Base-by-base conservation (phyloP, 1,139 yeast species). In the Trichomonascaceae sp. region DNA sequence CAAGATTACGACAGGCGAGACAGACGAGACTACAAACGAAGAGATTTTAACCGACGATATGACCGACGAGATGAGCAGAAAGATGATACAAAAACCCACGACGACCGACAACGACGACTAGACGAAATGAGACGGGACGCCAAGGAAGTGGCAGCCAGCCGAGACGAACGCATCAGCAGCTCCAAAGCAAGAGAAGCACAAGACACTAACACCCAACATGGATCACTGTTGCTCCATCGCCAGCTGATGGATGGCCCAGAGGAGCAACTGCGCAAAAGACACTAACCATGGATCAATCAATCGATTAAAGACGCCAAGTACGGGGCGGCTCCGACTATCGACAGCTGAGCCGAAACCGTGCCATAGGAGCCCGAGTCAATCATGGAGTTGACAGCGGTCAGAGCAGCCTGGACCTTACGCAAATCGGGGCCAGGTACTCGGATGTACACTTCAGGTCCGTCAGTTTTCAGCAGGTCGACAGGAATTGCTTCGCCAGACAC, bases 181-280 rank as follows among this genome's bases (percentile, higher is more conserved):
- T 53, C 75, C 37, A 76, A 72, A 57, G 75, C 73, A 54, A 78
- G 73, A 44, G 70, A 71, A 51, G 75, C 74, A 60, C 85, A 66
- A 39, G 89, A 79, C 51, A 71, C n/a, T n/a, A n/a, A n/a, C n/a
- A n/a, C n/a, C n/a, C n/a, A n/a, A n/a, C n/a, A n/a, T n/a, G n/a
- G n/a, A n/a, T n/a, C n/a, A n/a, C n/a, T n/a, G n/a, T n/a, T n/a
- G n/a, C n/a, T n/a, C n/a, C n/a, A n/a, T n/a, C n/a, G n/a, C n/a
- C n/a, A n/a, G n/a, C n/a, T n/a, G n/a, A n/a, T n/a, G n/a, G n/a
- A n/a, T n/a, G n/a, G n/a, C n/a, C n/a, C n/a, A n/a, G n/a, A n/a
- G n/a, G n/a, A n/a, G n/a, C n/a, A n/a, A n/a, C n/a, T n/a, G n/a
- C n/a, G n/a, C n/a, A n/a, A n/a, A n/a, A n/a, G n/a, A n/a, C n/a